Evolutionary conservation across 169 alveolate genomes (phyloP).

Genomic region (Cryptosporidium sp.): DNA sequence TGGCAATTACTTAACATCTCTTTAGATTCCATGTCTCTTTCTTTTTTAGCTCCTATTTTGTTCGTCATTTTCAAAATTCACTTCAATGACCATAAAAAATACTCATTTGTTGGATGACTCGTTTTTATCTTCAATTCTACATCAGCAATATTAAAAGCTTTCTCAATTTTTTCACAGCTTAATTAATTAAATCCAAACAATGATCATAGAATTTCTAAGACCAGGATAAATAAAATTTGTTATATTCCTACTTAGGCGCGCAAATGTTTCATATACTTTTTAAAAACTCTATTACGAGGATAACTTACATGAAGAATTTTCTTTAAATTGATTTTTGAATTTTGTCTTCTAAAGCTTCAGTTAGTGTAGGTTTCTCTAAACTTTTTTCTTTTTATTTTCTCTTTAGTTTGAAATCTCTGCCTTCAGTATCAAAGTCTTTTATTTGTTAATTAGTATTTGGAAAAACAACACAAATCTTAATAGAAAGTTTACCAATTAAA

Average conservation of each 20-base stretch:
- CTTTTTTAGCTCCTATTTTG: conserved; percentile 9
- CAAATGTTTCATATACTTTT: not conserved
- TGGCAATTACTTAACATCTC: conserved; percentile 8
- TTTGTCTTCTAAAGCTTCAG: not conserved
- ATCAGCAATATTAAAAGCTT: conserved; percentile 35
- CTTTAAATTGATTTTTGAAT: not conserved
- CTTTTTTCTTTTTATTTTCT: not conserved
- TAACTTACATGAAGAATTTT: conserved; percentile 38
- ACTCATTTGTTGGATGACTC: conserved; percentile 53
- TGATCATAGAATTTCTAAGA: conserved; percentile 13
- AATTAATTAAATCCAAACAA: conserved; percentile 40
- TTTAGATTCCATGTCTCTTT: conserved; percentile 14
- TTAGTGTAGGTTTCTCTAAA: not conserved
- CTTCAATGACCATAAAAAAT: conserved; percentile 17
- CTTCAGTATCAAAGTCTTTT: not conserved
- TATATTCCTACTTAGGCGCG: conserved; percentile 24
- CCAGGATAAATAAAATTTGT: conserved; percentile 17
- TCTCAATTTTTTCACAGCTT: not conserved
- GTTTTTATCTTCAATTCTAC: conserved; percentile 7
- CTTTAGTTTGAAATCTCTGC: not conserved
- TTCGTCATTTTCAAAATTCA: conserved; percentile 25
- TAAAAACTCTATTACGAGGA: conserved; percentile 56
- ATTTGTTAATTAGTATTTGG: not conserved
- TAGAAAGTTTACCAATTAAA: not conserved
- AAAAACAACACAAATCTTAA: not conserved